Conservation (phyloP, 2,329 filamentous ascomycete species). For the Phoma sp. region DNA sequence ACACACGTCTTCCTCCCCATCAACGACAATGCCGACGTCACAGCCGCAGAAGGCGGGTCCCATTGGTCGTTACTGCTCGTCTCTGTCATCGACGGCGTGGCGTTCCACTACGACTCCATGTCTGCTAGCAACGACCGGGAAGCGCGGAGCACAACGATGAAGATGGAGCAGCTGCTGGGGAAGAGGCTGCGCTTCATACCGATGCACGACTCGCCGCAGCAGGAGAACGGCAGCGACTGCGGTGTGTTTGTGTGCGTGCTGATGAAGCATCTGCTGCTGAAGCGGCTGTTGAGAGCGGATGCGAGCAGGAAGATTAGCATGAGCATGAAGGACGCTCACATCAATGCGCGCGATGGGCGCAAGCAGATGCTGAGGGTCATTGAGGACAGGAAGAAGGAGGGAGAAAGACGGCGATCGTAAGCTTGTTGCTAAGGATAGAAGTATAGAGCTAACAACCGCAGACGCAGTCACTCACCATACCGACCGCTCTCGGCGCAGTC, state of each 20-base stretch:
- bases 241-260: constrained; percentile 95
- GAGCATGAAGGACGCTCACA: constrained; percentile 85
- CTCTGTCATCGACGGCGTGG: constrained; percentile 83
- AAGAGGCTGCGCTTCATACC: constrained; percentile 77
- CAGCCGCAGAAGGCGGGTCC: constrained; percentile 87
- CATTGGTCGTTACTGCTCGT: constrained; percentile 97
- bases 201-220: constrained; percentile 84
- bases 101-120: constrained; percentile 96
- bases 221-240: constrained; percentile 92
- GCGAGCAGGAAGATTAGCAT: constrained; percentile 89
- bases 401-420: constrained; percentile 81
- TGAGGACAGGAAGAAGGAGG: constrained; percentile 84
- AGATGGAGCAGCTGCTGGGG: constrained; percentile 73
- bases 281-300: constrained; percentile 79
- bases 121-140: constrained; percentile 77
- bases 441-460: constrained; percentile 23
- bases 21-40: constrained; percentile 81
- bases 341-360: constrained; percentile 80
- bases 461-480: constrained; percentile 46
- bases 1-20: constrained; percentile 96
- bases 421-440: too few species aligned
- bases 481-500: constrained; percentile 39
- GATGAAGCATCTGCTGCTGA: constrained; percentile 92
- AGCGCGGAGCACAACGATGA: constrained; percentile 72
- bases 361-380: constrained; percentile 94